These are phyloP conservation scores for Calophaca sinica DNA, from an alignment of 306 rosid species.

Conservation along the genomic window DNA sequence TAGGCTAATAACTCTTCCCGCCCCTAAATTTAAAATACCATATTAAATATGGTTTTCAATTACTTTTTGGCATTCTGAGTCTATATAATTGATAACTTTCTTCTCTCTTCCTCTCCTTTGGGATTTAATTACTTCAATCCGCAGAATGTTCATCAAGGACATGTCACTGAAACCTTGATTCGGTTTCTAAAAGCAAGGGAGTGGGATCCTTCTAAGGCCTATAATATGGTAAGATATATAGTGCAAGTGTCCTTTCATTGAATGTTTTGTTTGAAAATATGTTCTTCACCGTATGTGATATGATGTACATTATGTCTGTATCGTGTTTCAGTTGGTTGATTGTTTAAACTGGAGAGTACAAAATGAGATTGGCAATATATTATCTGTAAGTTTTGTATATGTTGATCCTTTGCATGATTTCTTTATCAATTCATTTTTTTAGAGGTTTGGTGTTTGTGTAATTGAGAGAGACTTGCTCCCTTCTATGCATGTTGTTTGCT, in stretches of 20 bases:
- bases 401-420: background rate
- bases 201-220: slow-evolving; percentile 73
- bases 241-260: slow-evolving; percentile 25
- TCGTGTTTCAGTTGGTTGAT: slow-evolving; percentile 79
- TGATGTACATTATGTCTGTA: slow-evolving; percentile 15
- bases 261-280: slow-evolving; percentile 23
- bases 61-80: slow-evolving; percentile 18
- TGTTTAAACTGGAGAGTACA: slow-evolving; percentile 94
- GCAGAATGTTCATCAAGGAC: slow-evolving; percentile 92
- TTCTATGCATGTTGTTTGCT: background rate
- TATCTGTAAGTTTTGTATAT: slow-evolving; percentile 67
- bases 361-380: slow-evolving; percentile 81
- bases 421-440: slow-evolving; percentile 16
- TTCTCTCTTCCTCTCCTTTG: background rate
- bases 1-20: background rate
- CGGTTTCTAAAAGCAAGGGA: slow-evolving; percentile 96
- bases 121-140: slow-evolving; percentile 34
- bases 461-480: slow-evolving; percentile 31
- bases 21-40: background rate
- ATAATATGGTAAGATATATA: slow-evolving; percentile 70
- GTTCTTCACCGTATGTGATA: background rate
- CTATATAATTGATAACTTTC: background rate
- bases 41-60: background rate
- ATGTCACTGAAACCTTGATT: slow-evolving; percentile 58
- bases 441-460: background rate